These are phyloP conservation scores for Suillus lakei DNA, from an alignment of 768 basidiomycete species.

Conservation along the genomic window DNA sequence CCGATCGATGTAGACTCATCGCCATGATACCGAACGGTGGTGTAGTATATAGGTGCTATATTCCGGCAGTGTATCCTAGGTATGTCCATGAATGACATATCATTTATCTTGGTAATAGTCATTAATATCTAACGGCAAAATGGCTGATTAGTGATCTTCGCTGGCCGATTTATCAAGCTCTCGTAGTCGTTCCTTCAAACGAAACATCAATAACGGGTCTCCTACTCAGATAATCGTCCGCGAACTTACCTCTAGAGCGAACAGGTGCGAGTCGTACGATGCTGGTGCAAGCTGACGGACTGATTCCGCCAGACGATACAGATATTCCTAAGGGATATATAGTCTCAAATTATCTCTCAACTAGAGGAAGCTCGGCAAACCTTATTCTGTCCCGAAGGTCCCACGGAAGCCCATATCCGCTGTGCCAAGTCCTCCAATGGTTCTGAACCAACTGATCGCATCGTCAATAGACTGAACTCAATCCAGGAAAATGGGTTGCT, in stretches of 20 bases:
- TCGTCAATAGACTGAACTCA: background rate
- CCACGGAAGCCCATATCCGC: conserved; percentile 73
- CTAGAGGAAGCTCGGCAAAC: conserved; percentile 30
- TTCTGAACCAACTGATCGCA: conserved; percentile 75
- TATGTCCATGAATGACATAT: background rate
- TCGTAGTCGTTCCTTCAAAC: background rate
- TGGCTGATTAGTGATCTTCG: background rate
- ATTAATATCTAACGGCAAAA: background rate
- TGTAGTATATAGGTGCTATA: background rate
- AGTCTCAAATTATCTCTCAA: background rate
- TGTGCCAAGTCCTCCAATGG: conserved; percentile 69
- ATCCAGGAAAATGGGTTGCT: conserved; percentile 22
- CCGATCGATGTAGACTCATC: background rate
- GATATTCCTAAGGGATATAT: conserved; percentile 67
- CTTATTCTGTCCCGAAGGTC: conserved; percentile 92
- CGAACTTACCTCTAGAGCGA: conserved; percentile 68
- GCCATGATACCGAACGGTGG: background rate
- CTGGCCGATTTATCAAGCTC: background rate
- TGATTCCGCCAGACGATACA: conserved; percentile 76
- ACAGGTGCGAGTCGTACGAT: conserved; percentile 77
- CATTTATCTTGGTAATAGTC: too few species aligned
- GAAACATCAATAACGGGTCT: background rate
- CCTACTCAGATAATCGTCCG: background rate
- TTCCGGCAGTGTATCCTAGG: background rate
- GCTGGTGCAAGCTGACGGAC: conserved; percentile 76